A percentile compares a stretch with the other conserved stretches of the same genome.
Evolutionary conservation across 2,329 filamentous ascomycete species (phyloP).

Genomic region (Verticillium klebahnii): DNA sequence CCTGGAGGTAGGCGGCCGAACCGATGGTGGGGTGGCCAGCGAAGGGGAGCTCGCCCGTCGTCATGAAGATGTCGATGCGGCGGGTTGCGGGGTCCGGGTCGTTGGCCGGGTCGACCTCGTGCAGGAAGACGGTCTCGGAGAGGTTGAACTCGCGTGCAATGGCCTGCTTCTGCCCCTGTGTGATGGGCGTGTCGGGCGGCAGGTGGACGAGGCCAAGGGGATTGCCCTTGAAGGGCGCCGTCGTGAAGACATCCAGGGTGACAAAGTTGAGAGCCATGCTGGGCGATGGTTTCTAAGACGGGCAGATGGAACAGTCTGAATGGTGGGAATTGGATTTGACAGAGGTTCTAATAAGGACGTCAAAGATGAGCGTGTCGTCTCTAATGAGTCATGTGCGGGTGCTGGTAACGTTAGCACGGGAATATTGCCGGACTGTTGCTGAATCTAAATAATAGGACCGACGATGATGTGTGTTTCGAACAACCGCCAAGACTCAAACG

Average conservation of each 20-base stretch:
- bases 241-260: slow-evolving; percentile 56
- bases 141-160: slow-evolving; percentile 61
- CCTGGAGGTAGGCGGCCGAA: slow-evolving; percentile 43
- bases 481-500: background rate
- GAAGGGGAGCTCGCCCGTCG: slow-evolving; percentile 50
- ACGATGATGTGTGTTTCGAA: background rate
- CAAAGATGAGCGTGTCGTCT: no score
- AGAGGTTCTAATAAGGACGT: no score
- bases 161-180: slow-evolving; percentile 49
- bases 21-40: slow-evolving; percentile 61
- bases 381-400: no score
- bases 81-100: slow-evolving; percentile 12
- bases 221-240: slow-evolving; percentile 48
- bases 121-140: slow-evolving; percentile 60
- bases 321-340: no score
- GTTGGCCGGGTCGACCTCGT: slow-evolving; percentile 18
- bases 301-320: background rate
- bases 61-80: slow-evolving; percentile 37
- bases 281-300: background rate
- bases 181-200: slow-evolving; percentile 28
- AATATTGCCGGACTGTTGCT: background rate
- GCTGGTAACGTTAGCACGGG: no score
- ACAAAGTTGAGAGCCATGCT: slow-evolving; percentile 40
- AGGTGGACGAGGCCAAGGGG: slow-evolving; percentile 53
- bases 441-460: background rate